A percentile compares a stretch with the other conserved stretches of the same genome.
phyloP scores from a whole-genome alignment of 169 alveolate genomes.

The Eimeria acervulina region DNA sequence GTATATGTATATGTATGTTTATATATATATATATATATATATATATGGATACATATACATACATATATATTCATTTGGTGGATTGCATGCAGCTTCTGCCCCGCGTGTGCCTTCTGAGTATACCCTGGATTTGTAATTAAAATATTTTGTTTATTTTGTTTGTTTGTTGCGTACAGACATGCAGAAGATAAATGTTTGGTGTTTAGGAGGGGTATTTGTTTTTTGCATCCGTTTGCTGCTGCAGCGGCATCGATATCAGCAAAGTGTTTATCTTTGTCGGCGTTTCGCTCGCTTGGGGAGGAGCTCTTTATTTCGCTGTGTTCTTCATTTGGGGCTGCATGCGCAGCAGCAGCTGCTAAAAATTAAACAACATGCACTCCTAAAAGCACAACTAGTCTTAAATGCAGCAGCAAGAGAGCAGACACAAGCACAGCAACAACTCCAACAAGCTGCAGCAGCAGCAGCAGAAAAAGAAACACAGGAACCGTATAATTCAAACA shows the following conservation, averaged over 20 bases:
- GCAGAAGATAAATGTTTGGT: slow-evolving; percentile 7
- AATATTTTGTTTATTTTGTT: no score
- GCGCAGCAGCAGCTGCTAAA: slow-evolving; percentile 39
- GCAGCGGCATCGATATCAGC: slow-evolving; percentile 51
- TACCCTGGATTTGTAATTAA: no score
- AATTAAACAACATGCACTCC: neutral
- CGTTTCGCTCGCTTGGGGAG: slow-evolving; percentile 4
- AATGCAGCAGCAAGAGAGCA: slow-evolving; percentile 1
- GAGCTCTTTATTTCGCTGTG: slow-evolving; percentile 41
- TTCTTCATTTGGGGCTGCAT: slow-evolving; percentile 21
- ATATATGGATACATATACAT: neutral
- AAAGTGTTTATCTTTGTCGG: slow-evolving; percentile 43
- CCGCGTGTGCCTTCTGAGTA: no score
- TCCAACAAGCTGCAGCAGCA: neutral
- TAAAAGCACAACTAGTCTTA: neutral
- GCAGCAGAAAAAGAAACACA: slow-evolving; percentile 41
- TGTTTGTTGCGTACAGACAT: slow-evolving; percentile 28
- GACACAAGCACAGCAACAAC: neutral
- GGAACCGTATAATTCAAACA: slow-evolving; percentile 21
- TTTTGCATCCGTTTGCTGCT: slow-evolving; percentile 43
- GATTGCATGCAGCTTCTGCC: neutral
- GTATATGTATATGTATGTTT: no score
- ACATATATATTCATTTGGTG: no score
- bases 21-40: no score
- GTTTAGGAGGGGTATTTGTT: slow-evolving; percentile 21